Percentiles rank a stretch among this genome's conserved stretches.
Evolutionary conservation across 805 yeast genomes (phyloP).

Genomic region (Yamadazyma endophytica): DNA sequence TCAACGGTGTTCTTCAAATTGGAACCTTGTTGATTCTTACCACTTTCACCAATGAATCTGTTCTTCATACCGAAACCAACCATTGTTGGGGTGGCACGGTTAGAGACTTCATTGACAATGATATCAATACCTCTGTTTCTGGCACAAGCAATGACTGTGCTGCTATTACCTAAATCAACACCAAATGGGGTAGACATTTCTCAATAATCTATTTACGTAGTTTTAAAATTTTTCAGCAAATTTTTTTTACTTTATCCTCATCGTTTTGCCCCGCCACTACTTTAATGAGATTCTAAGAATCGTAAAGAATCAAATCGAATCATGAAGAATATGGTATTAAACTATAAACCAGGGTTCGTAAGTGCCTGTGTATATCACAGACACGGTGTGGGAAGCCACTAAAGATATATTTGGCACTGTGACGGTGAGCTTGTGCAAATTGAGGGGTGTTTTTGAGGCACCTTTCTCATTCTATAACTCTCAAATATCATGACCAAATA

Average conservation of each 20-base stretch:
- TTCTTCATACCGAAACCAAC: constrained; percentile 89
- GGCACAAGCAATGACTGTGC: constrained; percentile 91
- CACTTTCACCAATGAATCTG: constrained; percentile 93
- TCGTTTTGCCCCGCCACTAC: constrained; percentile 4
- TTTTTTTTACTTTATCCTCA: constrained; percentile 4
- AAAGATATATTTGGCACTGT: no score
- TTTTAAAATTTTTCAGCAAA: constrained; percentile 5
- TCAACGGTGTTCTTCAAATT: constrained; percentile 96
- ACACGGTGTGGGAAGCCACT: no score
- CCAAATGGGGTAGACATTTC: constrained; percentile 93
- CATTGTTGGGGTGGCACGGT: constrained; percentile 88
- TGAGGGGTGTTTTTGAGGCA: no score
- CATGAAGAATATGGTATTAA: neutral
- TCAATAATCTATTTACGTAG: constrained; percentile 5
- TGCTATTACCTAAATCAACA: constrained; percentile 94
- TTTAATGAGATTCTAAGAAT: constrained; percentile 5
- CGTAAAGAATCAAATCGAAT: constrained; percentile 2
- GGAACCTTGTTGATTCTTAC: constrained; percentile 94
- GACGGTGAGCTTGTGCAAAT: no score
- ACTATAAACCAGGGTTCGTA: no score
- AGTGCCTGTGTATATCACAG: no score
- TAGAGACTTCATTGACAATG: constrained; percentile 96
- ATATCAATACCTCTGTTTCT: constrained; percentile 98
- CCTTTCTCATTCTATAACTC: no score
- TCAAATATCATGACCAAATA: no score